Base-by-base conservation (phyloP, 208 protist species). In the Tritrichomonas musculus region DNA sequence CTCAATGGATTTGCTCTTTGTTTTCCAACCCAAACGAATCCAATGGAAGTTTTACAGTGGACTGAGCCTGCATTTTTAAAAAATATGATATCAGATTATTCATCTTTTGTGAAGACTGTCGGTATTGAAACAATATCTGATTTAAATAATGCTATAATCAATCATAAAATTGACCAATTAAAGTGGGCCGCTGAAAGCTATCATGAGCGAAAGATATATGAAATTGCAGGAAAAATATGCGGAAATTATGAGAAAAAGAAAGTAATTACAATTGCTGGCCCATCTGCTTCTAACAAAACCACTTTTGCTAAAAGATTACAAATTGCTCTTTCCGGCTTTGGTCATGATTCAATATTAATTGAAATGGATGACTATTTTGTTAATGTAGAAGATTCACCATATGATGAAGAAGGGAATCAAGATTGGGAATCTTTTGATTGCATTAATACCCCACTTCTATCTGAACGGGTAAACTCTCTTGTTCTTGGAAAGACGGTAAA, bases 341-440 rank as follows among this genome's bases (percentile, higher is more conserved):
- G 88, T 49, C 50, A 53, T 64, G 55, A 72, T 5, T 36, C 88
- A 50, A 47, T 36, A 47, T 27, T 64, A 11, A 72, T 92, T 33
- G 55, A 72, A 73, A 69, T 92, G 55, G 88, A 92, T 49, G 88
- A 72, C 39, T 92, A 73, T 30, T 92, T 53, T 36, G 25, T 73
- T 17, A 55, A 92, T 55, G 72, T 4, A 66, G 49, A 33, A 8
- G 55, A 92, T 11, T 14, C 53, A 49, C 88, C 88, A 72, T 49
- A 47, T 9, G 88, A 47, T 72, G 39, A 47, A 14, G 41, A 92
- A 13, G 88, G 88, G 14, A 44, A 44, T 9, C 57, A 44, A 64
- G 57, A 92, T 72, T 92, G 69, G 33, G 88, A 92, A 39, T 30
- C n/a, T 39, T 49, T 92, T n/a, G 25, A 30, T 25, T 27, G 55